Evolutionary conservation across 2,329 filamentous ascomycete species (phyloP), one percentile per base, ranked within the genome.

Genomic region (Macrophomina tecta): DNA sequence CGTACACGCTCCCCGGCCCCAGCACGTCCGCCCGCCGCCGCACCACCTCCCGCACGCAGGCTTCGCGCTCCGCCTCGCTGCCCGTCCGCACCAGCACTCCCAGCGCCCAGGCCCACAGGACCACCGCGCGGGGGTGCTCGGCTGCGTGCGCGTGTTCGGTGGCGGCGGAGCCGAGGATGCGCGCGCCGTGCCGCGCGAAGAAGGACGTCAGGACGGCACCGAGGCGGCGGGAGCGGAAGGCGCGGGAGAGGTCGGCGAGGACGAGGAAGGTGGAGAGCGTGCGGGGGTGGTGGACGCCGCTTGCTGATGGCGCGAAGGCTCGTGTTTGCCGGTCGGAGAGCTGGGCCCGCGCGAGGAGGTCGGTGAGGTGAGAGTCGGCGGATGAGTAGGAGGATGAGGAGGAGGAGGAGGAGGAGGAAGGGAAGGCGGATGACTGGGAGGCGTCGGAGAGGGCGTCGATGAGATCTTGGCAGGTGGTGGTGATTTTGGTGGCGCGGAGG

Each of bases 51-150:
- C 51, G 34, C 36, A 66, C 6, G 36, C 53, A 66, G 14, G 36
- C 64, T 11, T 40, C 32, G 2, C 58, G 45, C 55, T 66, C 55
- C 7, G 23, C 16, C 16, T 48, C 55, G 23, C 23, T 23, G 23
- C n/a, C 48, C 64, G 60, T 46, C 7, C 58, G 28, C 30, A 46
- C 58, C 34, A 66, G 8, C 42, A 45, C 49, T 7, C 14, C 16
- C 7, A 66, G 18, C 16, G 55, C 56, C 55, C 64, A 66, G 4
- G 46, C 55, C 64, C 64, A 66, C 34, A 61, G 48, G 12, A 66
- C 18, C 32, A 66, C 46, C 30, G 64, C 56, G 30, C 36, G 64
- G 5, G 55, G 28, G 7, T 46, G 64, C 30, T 65, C 64, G 2
- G 1, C 8, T 30, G 23, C 23, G 0, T 12, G 12, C 1, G 9